Conservation (phyloP, 805 yeast species). For the Pichia sporocuriosa region DNA sequence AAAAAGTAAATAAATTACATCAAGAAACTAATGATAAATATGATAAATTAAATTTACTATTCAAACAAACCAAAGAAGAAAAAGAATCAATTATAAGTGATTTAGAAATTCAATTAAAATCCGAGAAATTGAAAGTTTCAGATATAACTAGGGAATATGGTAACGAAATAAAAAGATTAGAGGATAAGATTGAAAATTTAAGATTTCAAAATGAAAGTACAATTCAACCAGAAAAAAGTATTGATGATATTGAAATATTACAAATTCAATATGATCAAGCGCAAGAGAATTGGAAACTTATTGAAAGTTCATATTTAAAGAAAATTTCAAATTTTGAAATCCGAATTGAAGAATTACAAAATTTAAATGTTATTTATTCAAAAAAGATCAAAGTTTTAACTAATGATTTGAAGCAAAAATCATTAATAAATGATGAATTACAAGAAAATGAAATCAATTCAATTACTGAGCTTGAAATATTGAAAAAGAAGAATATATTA, state of each 20-base stretch:
- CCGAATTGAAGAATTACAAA: slow-evolving; percentile 36
- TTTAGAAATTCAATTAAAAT: slow-evolving; percentile 24
- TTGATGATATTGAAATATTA: slow-evolving; percentile 34
- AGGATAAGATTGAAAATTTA: slow-evolving; percentile 61
- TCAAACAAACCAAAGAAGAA: slow-evolving; percentile 21
- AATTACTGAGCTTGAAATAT: slow-evolving; percentile 19
- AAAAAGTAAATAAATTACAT: slow-evolving; percentile 25
- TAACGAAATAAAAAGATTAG: slow-evolving; percentile 51
- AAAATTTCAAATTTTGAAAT: slow-evolving; percentile 40
- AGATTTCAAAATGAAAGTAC: slow-evolving; percentile 52
- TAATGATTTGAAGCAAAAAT: slow-evolving; percentile 33
- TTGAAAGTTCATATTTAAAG: slow-evolving; percentile 58
- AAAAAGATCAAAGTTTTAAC: slow-evolving; percentile 27
- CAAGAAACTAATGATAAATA: slow-evolving; percentile 12
- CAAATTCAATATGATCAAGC: slow-evolving; percentile 71
- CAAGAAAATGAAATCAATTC: slow-evolving; percentile 21
- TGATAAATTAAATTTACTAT: slow-evolving; percentile 19
- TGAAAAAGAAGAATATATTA: slow-evolving; percentile 15
- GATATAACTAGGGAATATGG: slow-evolving; percentile 28
- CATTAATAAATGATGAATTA: slow-evolving; percentile 22
- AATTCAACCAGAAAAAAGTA: background rate
- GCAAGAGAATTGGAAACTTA: slow-evolving; percentile 74
- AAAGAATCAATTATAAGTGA: slow-evolving; percentile 20
- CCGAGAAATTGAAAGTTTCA: slow-evolving; percentile 11
- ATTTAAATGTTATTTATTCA: slow-evolving; percentile 24